Conservation (phyloP, 129 eudicot species). For the Arctium minus region DNA sequence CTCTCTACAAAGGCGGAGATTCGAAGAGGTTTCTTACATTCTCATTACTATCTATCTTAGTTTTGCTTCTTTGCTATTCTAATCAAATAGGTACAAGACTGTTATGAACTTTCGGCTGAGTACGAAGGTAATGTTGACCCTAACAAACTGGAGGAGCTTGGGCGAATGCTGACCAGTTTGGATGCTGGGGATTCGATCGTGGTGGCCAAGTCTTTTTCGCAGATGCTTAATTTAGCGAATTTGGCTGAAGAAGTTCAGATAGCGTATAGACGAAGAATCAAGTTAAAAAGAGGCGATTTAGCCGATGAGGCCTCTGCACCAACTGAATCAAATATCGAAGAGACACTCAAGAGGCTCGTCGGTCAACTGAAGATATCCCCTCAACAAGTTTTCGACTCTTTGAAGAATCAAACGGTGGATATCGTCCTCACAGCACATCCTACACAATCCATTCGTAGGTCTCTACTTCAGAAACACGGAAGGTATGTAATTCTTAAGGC, state of each 20-base stretch:
- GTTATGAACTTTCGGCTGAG: slow-evolving; percentile 78
- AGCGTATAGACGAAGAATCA: slow-evolving; percentile 59
- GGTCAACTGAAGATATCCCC: slow-evolving; percentile 64
- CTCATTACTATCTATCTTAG: background rate
- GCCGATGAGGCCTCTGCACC: slow-evolving; percentile 74
- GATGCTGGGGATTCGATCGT: slow-evolving; percentile 84
- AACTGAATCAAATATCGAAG: slow-evolving; percentile 75
- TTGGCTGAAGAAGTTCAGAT: slow-evolving; percentile 85
- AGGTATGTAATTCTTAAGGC: slow-evolving; percentile 34
- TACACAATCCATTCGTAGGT: slow-evolving; percentile 78
- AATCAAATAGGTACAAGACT: slow-evolving; percentile 60
- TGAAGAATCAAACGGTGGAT: slow-evolving; percentile 86
- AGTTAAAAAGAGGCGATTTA: slow-evolving; percentile 63
- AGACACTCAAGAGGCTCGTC: slow-evolving; percentile 70
- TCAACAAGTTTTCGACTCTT: slow-evolving; percentile 62
- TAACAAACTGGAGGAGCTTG: slow-evolving; percentile 71
- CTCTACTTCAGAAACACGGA: slow-evolving; percentile 83
- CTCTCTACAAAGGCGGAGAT: too few species aligned
- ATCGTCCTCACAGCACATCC: slow-evolving; percentile 85
- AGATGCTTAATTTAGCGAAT: slow-evolving; percentile 79
- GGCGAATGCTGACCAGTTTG: slow-evolving; percentile 62
- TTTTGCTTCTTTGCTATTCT: background rate
- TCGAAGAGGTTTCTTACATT: too few species aligned
- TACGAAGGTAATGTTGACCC: slow-evolving; percentile 59
- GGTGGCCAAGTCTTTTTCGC: slow-evolving; percentile 63